Percentiles rank a stretch among this genome's conserved stretches.
Conservation (phyloP, 352 stramenopile genomes). For the Elongisporangium undulatum region DNA sequence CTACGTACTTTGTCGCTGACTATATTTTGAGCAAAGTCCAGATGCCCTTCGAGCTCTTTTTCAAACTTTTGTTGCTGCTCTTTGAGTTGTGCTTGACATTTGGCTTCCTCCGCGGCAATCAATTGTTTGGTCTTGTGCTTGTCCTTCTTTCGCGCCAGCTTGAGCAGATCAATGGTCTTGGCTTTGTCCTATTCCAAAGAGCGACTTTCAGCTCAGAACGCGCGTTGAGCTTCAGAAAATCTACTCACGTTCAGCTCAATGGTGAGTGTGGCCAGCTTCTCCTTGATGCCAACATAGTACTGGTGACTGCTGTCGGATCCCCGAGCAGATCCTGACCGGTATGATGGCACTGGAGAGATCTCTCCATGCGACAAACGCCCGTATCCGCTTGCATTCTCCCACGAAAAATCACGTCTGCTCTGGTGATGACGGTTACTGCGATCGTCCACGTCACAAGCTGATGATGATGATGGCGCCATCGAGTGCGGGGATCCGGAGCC, state of each 20-base stretch:
- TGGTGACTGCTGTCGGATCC: constrained; percentile 34
- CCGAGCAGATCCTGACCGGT: constrained; percentile 25
- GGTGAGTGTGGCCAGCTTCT: constrained; percentile 71
- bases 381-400: constrained; percentile 15
- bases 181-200: constrained; percentile 54
- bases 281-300: constrained; percentile 71
- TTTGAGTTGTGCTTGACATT: constrained; percentile 43
- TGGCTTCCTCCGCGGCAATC: constrained; percentile 38
- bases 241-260: constrained; percentile 70
- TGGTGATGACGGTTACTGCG: constrained; percentile 5
- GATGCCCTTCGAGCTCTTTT: constrained; percentile 75
- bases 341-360: constrained; percentile 20
- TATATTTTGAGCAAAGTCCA: constrained; percentile 76
- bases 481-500: constrained; percentile 6
- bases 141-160: constrained; percentile 72
- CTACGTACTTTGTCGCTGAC: constrained; percentile 65
- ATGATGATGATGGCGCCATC: too few species aligned
- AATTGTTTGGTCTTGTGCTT: constrained; percentile 58
- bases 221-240: background rate
- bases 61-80: constrained; percentile 56
- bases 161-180: constrained; percentile 82
- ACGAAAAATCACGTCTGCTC: constrained; percentile 23
- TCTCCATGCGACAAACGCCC: constrained; percentile 2
- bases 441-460: constrained; percentile 5
- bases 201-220: constrained; percentile 2